phyloP scores from a whole-genome alignment of 768 basidiomycete species.

The Auricularia sp. region DNA sequence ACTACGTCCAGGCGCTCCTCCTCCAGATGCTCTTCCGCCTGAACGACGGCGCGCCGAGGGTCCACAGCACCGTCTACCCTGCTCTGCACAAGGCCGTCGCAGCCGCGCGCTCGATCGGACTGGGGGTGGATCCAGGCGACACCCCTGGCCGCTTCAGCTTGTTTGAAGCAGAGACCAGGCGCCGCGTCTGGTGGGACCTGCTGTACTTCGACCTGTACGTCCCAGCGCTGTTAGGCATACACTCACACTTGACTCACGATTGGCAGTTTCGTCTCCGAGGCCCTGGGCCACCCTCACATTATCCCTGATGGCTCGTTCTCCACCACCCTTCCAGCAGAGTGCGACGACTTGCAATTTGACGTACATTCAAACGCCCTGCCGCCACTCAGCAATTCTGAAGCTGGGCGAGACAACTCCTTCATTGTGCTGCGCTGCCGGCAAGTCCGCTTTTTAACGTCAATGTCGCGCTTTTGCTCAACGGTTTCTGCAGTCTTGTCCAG shows the following conservation, averaged over 20 bases:
- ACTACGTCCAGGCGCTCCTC: background rate
- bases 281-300: background rate
- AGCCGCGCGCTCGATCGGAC: background rate
- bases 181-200: background rate
- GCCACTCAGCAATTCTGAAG: background rate
- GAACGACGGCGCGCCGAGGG: background rate
- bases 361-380: background rate
- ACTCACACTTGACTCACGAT: background rate
- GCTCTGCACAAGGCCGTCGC: background rate
- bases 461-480: too few species aligned
- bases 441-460: background rate
- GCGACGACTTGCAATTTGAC: background rate
- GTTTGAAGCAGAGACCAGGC: background rate
- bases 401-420: background rate
- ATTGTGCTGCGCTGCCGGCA: background rate
- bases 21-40: background rate
- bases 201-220: background rate
- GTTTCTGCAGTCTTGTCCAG: too few species aligned
- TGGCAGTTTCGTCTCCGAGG: background rate
- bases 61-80: background rate
- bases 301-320: background rate
- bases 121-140: background rate
- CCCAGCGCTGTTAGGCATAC: too few species aligned
- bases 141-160: background rate
- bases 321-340: background rate